Base-by-base conservation (phyloP, 2,329 filamentous ascomycete genomes). In the Aspergillus quadrilineatus region DNA sequence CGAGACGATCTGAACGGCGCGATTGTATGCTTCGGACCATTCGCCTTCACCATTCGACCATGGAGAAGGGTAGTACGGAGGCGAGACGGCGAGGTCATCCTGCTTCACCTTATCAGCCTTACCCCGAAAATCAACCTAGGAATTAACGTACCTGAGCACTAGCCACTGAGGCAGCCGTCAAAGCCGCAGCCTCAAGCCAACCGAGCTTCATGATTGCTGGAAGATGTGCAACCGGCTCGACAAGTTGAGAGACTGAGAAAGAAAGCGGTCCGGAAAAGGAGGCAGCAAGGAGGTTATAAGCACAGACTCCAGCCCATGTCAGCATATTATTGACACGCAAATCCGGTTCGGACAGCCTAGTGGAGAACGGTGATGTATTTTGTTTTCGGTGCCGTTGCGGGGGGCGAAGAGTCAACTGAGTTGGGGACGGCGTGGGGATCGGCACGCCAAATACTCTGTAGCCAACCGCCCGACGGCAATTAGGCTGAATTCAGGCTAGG, bases 41-140 rank as follows among this genome's bases (percentile, higher is more conserved):
- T 83, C 77, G 9, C 89, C 89, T 5, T 83, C 72, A 15, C 89
- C 88, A 60, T 89, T 84, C 76, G 88, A 88, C 90, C 92, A 96
- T 77, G 92, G 92, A 29, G 90, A 92, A 1, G 92, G 92, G 68
- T 96, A 96, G 68, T 82, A 83, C 2, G 90, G 89, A 44, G 84
- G 83, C 26, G 83, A 86, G 48, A 67, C 70, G 9, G 72, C 72
- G 6, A 75, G 52, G 6, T 68, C 64, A 67, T 72, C 49, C 53
- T 58, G 5, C 30, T 14, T 29, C 22, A 45, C 34, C 29, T 47
- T 22, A 15, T 34, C 14, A n/a, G 15, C 5, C 10, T 10, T 9
- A 4, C 14, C 15, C 7, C 12, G 8, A 42, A 6, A n/a, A 12
- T 4, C 7, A 4, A 49, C 56, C 3, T n/a, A n/a, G 30, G 7